These are phyloP conservation scores for Pistacia vera DNA, from an alignment of 345 rosid genomes.

Conservation along the genomic window DNA sequence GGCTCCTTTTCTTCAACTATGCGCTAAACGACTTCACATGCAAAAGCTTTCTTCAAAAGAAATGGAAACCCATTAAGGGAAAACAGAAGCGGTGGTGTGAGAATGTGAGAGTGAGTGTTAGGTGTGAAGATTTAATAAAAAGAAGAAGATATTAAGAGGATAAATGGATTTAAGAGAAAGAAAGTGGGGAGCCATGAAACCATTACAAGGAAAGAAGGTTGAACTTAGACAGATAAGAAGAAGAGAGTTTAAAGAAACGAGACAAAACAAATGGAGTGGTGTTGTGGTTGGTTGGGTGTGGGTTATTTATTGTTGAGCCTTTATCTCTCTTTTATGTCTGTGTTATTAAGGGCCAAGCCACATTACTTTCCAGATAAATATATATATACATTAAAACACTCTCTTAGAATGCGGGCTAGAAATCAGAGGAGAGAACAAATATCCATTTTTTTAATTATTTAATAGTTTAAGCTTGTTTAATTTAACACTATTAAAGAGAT, in stretches of 20 bases:
- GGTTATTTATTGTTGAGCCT: slow-evolving; percentile 25
- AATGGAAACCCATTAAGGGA: background rate
- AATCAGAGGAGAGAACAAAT: background rate
- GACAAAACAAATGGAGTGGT: background rate
- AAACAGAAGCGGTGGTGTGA: no score
- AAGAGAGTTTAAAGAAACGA: background rate
- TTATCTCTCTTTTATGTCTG: background rate
- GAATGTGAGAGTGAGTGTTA: no score
- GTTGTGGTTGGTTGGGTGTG: slow-evolving; percentile 4
- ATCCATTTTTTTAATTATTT: no score
- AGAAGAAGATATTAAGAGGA: background rate
- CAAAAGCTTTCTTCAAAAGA: background rate
- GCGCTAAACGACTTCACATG: slow-evolving; percentile 10
- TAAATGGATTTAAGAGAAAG: background rate
- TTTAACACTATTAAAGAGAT: no score
- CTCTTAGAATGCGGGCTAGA: slow-evolving; percentile 16
- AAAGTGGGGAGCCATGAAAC: slow-evolving; percentile 29
- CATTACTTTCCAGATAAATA: no score
- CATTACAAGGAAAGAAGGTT: background rate
- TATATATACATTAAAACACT: background rate
- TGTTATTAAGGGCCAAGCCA: background rate
- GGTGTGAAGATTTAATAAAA: background rate
- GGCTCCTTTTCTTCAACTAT: slow-evolving; percentile 11
- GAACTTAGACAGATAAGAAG: background rate
- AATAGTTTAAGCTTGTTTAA: no score